These are phyloP conservation scores for Phoenix roebelenii DNA, from an alignment of 176 grass and related monocot genomes.

Conservation along the genomic window DNA sequence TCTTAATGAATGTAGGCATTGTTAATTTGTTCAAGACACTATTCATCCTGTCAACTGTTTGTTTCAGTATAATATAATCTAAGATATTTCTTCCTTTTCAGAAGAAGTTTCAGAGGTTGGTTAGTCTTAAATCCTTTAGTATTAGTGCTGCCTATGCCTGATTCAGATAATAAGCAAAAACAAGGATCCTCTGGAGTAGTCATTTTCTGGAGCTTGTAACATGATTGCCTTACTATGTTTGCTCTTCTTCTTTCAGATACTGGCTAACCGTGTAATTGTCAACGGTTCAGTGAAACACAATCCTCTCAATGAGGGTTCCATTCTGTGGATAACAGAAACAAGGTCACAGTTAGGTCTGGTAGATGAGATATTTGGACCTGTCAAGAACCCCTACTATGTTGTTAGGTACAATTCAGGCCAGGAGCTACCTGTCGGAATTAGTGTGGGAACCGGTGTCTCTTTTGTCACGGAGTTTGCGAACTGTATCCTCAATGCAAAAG, in stretches of 20 bases:
- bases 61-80: no score
- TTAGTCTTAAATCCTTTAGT: no score
- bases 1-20: background rate
- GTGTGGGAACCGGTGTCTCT: constrained; percentile 51
- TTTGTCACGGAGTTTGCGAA: constrained; percentile 70
- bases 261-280: constrained; percentile 72
- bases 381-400: constrained; percentile 80
- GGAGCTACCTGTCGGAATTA: constrained; percentile 61
- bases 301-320: constrained; percentile 79
- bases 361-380: constrained; percentile 91
- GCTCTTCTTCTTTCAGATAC: constrained; percentile 36
- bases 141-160: no score
- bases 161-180: no score
- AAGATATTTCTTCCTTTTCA: no score
- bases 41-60: no score
- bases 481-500: constrained; percentile 64
- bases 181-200: no score
- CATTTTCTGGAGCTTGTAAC: no score
- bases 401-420: constrained; percentile 60
- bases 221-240: background rate
- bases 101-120: no score
- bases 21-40: no score
- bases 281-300: constrained; percentile 76
- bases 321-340: constrained; percentile 84
- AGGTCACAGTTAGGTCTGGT: constrained; percentile 56